Conservation (phyloP, 2,329 filamentous ascomycete genomes). For the Cladosporium oxysporum region DNA sequence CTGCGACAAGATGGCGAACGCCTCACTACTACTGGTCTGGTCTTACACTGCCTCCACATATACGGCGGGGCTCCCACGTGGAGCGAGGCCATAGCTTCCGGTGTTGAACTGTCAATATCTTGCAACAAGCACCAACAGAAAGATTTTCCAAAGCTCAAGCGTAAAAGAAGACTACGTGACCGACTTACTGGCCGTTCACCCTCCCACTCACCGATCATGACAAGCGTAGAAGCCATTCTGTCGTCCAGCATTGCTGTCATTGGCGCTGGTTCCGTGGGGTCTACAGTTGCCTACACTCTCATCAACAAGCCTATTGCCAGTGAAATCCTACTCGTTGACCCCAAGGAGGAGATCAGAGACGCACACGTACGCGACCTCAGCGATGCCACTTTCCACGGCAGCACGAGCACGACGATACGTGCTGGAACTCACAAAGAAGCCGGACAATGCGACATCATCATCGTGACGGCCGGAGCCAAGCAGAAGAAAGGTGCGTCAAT, state of each 20-base stretch:
- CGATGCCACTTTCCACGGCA: conserved; percentile 52
- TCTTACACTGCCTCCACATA: neutral
- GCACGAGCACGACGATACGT: conserved; percentile 47
- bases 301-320: conserved; percentile 47
- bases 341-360: conserved; percentile 48
- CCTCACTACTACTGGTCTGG: neutral
- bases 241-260: conserved; percentile 48
- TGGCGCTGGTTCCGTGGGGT: conserved; percentile 54
- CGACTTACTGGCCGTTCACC: too few relatives aligned
- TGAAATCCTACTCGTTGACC: conserved; percentile 57
- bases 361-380: conserved; percentile 56
- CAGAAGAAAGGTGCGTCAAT: conserved; percentile 41
- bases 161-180: neutral
- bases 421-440: conserved; percentile 52
- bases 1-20: neutral
- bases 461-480: conserved; percentile 57
- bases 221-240: neutral
- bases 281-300: conserved; percentile 54
- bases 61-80: neutral
- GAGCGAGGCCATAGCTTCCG: conserved; percentile 25
- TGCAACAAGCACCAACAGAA: neutral
- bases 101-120: neutral
- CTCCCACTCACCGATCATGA: neutral
- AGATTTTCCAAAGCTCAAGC: neutral
- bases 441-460: conserved; percentile 55